Percentiles rank a stretch among this genome's conserved stretches.
Conservation (phyloP, 805 yeast genomes). For the Starmerella kuoi region DNA sequence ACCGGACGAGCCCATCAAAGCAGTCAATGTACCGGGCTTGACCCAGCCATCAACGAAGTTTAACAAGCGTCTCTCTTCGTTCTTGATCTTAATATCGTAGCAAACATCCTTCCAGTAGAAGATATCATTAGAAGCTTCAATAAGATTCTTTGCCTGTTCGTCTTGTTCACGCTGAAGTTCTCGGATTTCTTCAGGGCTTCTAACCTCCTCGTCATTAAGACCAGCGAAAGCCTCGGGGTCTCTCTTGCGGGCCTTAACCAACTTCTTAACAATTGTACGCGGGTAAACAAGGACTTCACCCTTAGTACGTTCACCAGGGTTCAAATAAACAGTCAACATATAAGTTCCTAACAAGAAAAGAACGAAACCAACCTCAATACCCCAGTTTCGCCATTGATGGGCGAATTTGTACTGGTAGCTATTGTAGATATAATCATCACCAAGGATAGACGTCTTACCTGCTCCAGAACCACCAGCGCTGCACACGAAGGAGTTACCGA, state of each 20-base stretch:
- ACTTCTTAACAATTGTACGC: conserved; percentile 15
- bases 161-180: conserved; percentile 12
- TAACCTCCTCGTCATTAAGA: conserved; percentile 13
- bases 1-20: conserved; percentile 78
- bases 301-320: conserved; percentile 27
- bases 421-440: conserved; percentile 42
- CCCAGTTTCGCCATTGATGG: conserved; percentile 75
- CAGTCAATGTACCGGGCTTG: conserved; percentile 70
- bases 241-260: conserved; percentile 4
- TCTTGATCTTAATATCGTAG: conserved; percentile 41
- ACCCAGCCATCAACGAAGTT: conserved; percentile 57
- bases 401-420: conserved; percentile 41
- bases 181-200: conserved; percentile 1
- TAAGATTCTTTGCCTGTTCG: conserved; percentile 18
- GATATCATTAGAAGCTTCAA: conserved; percentile 35
- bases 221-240: conserved; percentile 6
- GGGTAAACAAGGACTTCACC: conserved; percentile 27
- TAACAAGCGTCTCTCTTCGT: conserved; percentile 31
- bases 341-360: conserved; percentile 32
- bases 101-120: conserved; percentile 53
- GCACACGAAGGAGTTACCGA: conserved; percentile 53
- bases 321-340: conserved; percentile 25
- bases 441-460: conserved; percentile 44
- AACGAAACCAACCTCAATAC: conserved; percentile 46
- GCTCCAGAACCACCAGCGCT: conserved; percentile 47